Evolutionary conservation across 257 asterid genomes (phyloP).

Genomic region (Osmanthus fragrans): DNA sequence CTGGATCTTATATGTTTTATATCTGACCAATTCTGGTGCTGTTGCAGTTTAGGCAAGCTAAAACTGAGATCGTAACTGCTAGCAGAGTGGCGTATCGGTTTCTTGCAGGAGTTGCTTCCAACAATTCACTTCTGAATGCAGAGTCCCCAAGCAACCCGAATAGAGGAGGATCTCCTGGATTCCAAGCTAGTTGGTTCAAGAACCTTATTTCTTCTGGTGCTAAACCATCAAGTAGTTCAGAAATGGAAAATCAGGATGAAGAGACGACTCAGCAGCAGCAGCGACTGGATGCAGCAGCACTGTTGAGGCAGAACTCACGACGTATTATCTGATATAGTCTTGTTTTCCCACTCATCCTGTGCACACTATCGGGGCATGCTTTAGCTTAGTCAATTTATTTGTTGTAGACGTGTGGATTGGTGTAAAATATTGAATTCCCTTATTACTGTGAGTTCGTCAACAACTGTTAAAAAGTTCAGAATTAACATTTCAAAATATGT

Average conservation of each 20-base stretch:
- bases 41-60: conserved; percentile 93
- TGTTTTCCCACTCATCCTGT: neutral
- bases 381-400: neutral
- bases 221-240: conserved; percentile 74
- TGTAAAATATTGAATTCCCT: conserved; percentile 13
- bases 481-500: conserved; percentile 16
- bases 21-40: conserved; percentile 15
- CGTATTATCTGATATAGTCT: conserved; percentile 24
- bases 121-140: conserved; percentile 49
- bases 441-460: neutral
- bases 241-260: conserved; percentile 44
- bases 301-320: conserved; percentile 33
- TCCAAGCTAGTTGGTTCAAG: conserved; percentile 84
- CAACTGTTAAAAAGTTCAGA: conserved; percentile 39
- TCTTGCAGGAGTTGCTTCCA: conserved; percentile 74
- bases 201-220: conserved; percentile 58
- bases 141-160: conserved; percentile 55
- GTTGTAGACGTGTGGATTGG: neutral
- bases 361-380: neutral
- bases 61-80: conserved; percentile 83
- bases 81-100: conserved; percentile 89
- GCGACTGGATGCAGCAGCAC: conserved; percentile 34
- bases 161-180: conserved; percentile 70
- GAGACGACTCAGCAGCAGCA: conserved; percentile 38
- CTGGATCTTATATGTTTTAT: neutral